Evolutionary conservation across 2,329 filamentous ascomycete species (phyloP).

Genomic region (Drechmeria coniospora): DNA sequence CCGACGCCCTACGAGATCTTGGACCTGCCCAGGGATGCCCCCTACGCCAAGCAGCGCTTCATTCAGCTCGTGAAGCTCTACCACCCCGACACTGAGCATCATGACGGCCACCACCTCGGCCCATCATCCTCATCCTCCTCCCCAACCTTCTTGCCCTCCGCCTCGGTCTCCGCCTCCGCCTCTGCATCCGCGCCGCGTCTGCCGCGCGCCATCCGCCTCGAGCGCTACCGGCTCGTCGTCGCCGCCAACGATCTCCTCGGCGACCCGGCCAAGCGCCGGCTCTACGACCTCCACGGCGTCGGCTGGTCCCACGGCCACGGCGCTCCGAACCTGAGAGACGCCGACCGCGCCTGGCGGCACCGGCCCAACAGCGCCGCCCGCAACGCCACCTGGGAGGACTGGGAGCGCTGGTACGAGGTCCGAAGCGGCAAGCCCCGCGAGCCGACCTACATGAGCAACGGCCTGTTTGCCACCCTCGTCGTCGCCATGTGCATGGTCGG

Average conservation of each 20-base stretch:
- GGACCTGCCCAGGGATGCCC: constrained; percentile 36
- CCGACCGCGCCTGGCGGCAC: constrained; percentile 33
- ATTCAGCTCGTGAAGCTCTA: constrained; percentile 91
- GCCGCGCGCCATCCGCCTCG: constrained; percentile 50
- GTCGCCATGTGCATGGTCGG: constrained; percentile 54
- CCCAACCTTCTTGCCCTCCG: too few species aligned
- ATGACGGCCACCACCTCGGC: constrained; percentile 1
- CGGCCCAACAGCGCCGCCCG: constrained; percentile 31
- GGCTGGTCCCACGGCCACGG: constrained; percentile 55
- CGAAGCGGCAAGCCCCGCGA: constrained; percentile 28
- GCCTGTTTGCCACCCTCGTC: constrained; percentile 57
- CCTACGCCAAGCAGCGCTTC: constrained; percentile 73
- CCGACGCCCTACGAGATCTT: constrained; percentile 91
- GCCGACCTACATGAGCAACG: constrained; percentile 59
- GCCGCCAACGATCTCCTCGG: constrained; percentile 80
- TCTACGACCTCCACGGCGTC: constrained; percentile 68
- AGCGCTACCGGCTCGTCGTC: constrained; percentile 80
- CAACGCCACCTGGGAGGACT: constrained; percentile 97
- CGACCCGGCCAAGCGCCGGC: constrained; percentile 58
- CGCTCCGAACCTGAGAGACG: constrained; percentile 31
- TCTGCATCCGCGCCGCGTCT: constrained; percentile 1
- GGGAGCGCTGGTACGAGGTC: constrained; percentile 64
- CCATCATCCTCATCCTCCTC: too few species aligned
- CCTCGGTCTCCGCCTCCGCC: neutral
- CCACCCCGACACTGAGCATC: constrained; percentile 57